Base-by-base conservation (phyloP, 2,329 filamentous ascomycete genomes). In the Fusarium penzigii region DNA sequence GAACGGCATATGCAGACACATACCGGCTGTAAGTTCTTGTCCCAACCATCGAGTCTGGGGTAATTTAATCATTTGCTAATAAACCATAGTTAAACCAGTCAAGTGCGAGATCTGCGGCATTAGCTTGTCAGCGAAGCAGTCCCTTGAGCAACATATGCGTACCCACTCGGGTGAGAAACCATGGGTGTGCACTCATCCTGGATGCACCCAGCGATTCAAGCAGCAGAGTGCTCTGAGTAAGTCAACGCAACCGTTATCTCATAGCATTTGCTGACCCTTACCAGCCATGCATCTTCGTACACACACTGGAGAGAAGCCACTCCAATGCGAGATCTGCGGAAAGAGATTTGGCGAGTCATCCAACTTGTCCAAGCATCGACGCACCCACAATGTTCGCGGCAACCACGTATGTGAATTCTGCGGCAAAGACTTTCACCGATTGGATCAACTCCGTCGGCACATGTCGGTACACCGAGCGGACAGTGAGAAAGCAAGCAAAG, bases 141-240 rank as follows among this genome's bases (percentile, higher is more conserved):
- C 87, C 1, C 76, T 89, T 7, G 80, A 83, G 40, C 86, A 88
- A 65, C 87, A 90, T 60, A 76, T 82, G 65, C 79, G 85, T 16
- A 87, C 82, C 2, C 87, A 90, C 62, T 86, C 84, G 0, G 83
- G 84, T 39, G 80, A 83, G 54, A 86, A 82, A 56, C 85, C 86
- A 25, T 86, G 83, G 70, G 71, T 76, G 39, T 89, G 86, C 65
- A 65, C 71, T 10, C 67, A 66, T 25, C 62, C 67, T 4, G 76
- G 75, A 36, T 87, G 84, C 57, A 70, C 67, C 17, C 84, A 84
- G 64, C 73, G 75, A 0, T 89, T 89, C 63, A 84, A 86, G 47
- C 85, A 88, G 56, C 85, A 87, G 57, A 87, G 83, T 56, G 85
- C 85, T 17, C 72, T 86, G 17, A 87, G 83, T 86, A 78, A 63